Conservation (phyloP, 768 basidiomycete genomes). For the Termitomyces sp. region DNA sequence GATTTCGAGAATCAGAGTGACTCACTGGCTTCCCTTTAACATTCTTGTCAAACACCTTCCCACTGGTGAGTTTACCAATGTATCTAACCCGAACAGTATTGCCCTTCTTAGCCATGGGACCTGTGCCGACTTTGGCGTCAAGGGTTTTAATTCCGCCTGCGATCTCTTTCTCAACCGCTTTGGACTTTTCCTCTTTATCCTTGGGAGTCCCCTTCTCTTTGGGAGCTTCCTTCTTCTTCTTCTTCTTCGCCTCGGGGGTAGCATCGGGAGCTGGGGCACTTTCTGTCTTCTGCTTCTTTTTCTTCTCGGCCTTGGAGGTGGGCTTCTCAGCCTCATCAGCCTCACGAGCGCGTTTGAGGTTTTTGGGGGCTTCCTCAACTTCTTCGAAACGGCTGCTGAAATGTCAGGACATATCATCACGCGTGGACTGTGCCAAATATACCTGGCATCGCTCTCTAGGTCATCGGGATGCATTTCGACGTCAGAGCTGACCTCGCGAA, state of each 20-base stretch:
- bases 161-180: conserved; percentile 39
- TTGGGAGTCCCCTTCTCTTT: conserved; percentile 28
- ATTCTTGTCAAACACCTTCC: conserved; percentile 77
- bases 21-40: conserved; percentile 82
- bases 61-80: conserved; percentile 81
- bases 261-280: conserved; percentile 29
- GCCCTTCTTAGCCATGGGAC: conserved; percentile 84
- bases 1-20: conserved; percentile 7
- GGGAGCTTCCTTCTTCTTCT: conserved; percentile 21
- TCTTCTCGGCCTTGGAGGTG: conserved; percentile 62
- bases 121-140: conserved; percentile 76
- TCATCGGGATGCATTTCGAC: conserved; percentile 67
- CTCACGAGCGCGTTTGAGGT: conserved; percentile 68
- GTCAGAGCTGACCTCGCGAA: conserved; percentile 79
- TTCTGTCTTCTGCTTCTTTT: conserved; percentile 73
- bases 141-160: conserved; percentile 70
- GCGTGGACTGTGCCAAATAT: conserved; percentile 12
- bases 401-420: background rate
- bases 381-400: conserved; percentile 69
- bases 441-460: conserved; percentile 54
- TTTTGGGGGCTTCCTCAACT: conserved; percentile 42
- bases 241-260: conserved; percentile 32
- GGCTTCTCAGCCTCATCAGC: conserved; percentile 39
- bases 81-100: conserved; percentile 84
- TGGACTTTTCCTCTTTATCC: conserved; percentile 25